These are phyloP conservation scores for Bonia amplexicaulis DNA, from an alignment of 176 grass and related monocot species.

Conservation along the genomic window DNA sequence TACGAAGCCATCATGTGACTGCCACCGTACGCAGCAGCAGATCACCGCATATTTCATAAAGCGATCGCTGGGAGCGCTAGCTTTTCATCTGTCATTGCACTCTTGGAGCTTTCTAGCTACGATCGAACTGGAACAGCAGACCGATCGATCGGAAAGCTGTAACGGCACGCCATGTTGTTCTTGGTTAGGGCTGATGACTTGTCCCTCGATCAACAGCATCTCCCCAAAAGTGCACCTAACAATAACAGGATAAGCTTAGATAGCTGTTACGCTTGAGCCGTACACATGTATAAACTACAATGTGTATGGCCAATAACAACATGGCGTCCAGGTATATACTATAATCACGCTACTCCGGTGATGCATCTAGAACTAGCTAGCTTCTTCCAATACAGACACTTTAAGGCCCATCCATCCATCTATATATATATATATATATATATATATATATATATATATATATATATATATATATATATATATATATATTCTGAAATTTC, in stretches of 20 bases:
- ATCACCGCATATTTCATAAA: conserved; percentile 39
- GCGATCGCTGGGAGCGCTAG: background rate
- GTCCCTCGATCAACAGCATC: conserved; percentile 37
- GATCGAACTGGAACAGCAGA: conserved; percentile 11
- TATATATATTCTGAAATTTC: background rate
- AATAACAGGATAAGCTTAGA: conserved; percentile 53
- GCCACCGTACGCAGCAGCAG: conserved; percentile 11
- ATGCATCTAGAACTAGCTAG: conserved; percentile 30
- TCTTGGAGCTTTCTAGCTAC: background rate
- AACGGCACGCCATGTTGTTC: conserved; percentile 61
- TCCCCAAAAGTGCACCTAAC: conserved; percentile 29
- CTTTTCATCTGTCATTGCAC: conserved; percentile 43
- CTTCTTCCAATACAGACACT: conserved; percentile 2
- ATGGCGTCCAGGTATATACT: conserved; percentile 9
- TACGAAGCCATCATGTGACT: conserved; percentile 33
- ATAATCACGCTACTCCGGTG: conserved; percentile 24
- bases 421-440: background rate
- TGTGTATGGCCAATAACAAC: conserved; percentile 33
- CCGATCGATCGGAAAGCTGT: conserved; percentile 24
- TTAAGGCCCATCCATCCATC: conserved; percentile 10
- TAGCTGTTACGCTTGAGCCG: conserved; percentile 31
- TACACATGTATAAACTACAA: conserved; percentile 24
- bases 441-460: background rate
- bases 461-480: background rate
- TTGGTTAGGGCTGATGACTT: conserved; percentile 38